Conservation (phyloP, 2,329 filamentous ascomycete genomes). For the Xylaria sp. region DNA sequence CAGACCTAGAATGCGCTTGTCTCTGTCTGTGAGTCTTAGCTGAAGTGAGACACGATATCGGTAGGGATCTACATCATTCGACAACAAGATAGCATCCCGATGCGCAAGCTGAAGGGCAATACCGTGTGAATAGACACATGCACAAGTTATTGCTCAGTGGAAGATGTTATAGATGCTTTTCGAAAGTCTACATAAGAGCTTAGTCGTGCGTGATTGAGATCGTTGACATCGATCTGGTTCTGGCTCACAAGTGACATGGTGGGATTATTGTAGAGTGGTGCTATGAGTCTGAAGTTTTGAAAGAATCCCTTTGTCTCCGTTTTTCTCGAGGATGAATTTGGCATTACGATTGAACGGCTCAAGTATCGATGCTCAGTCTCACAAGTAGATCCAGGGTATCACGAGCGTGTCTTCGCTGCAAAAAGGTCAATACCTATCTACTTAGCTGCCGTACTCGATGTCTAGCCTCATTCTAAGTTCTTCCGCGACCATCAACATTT, state of each 20-base stretch:
- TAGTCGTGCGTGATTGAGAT: slow-evolving; percentile 8
- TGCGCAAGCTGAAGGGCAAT: slow-evolving; percentile 18
- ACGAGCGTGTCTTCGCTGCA: not conserved
- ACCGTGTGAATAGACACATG: slow-evolving; percentile 8
- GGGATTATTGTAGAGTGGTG: not conserved
- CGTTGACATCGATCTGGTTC: slow-evolving; percentile 5
- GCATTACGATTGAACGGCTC: slow-evolving; percentile 1
- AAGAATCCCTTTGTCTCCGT: slow-evolving; percentile 14
- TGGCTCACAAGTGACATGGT: not conserved
- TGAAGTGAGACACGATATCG: no score
- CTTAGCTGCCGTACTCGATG: slow-evolving; percentile 14
- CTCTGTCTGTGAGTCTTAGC: not conserved
- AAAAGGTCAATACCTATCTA: not conserved
- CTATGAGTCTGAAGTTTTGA: slow-evolving; percentile 9
- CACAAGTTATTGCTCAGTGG: not conserved
- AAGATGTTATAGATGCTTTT: slow-evolving; percentile 12
- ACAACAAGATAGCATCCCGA: not conserved
- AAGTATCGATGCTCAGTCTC: slow-evolving; percentile 10
- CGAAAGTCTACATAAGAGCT: slow-evolving; percentile 11
- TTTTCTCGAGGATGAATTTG: slow-evolving; percentile 2
- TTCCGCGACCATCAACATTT: not conserved
- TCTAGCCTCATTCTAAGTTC: slow-evolving; percentile 4
- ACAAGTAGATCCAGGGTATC: not conserved
- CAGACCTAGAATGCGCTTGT: not conserved
- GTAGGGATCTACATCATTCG: not conserved